Base-by-base conservation (phyloP, 495 filamentous ascomycete genomes). In the Haplographium delicatum region DNA sequence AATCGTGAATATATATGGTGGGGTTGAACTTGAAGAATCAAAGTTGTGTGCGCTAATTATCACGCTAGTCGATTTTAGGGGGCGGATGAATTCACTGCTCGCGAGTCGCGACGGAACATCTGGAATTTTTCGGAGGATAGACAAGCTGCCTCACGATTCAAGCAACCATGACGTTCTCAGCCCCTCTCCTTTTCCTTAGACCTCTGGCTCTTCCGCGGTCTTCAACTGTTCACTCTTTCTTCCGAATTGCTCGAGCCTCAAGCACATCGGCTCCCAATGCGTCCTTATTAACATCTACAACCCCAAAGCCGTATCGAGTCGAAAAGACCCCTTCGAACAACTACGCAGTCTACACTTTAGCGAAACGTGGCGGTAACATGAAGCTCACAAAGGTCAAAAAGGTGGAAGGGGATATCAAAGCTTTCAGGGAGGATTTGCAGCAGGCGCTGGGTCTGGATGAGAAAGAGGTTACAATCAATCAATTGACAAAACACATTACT, bases 291-390 rank as follows among this genome's bases (percentile, higher is more conserved):
- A 25, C 10, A 35, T 56, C 33, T 31, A 26, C 38, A 18, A 16
- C 15, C 8, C 20, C 19, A 23, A 73, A 76, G 33, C 77, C 82
- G 18, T 98, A 91, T 76, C 80, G 81, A 53, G 74, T 98, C 46
- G 69, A 71, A 44, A 85, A 86, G 40, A 91, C 88, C 5, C 65
- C 60, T 7, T 82, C 80, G 18, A 80, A 84, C 45, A 79, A 90
- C 55, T 68, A 89, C 2, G 82, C 89, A 10, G 78, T 97, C n/a
- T 98, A 98, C 65, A 69, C 82, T 3, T 67, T 80, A 44, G 66
- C 66, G 47, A 91, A 91, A 68, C 73, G 80, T 16, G 89, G 88
- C 20, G 89, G 91, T 2, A 94, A 86, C 49, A 70, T 82, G 55
- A 79, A 83, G 60, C 65, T 84, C 57, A 96, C 93, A 4, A 65